Percentiles rank a stretch among this genome's conserved stretches.
Evolutionary conservation across 768 basidiomycete species (phyloP).

Genomic region (Pholiota conissans): DNA sequence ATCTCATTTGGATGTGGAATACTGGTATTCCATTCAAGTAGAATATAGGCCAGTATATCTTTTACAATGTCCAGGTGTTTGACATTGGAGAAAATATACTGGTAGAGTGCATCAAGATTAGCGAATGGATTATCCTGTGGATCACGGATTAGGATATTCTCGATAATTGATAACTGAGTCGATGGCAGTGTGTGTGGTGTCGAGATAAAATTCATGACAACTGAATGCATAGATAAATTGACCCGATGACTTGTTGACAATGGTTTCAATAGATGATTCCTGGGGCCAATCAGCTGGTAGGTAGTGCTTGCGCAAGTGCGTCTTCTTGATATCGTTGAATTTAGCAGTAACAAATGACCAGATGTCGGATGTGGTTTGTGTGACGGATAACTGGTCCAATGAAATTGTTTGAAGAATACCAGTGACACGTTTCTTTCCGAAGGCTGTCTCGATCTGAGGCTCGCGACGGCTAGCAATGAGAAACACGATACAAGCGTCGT

Average conservation of each 20-base stretch:
- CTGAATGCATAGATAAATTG: too few species aligned
- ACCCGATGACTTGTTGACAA: conserved; percentile 4
- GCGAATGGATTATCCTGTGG: background rate
- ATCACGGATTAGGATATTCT: too few species aligned
- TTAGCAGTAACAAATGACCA: background rate
- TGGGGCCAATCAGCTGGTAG: background rate
- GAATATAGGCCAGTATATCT: background rate
- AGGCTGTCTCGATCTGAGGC: background rate
- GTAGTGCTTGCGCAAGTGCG: background rate
- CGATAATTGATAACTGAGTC: too few species aligned
- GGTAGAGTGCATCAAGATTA: background rate
- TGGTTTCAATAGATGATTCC: background rate
- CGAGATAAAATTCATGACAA: background rate
- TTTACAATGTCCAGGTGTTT: too few species aligned
- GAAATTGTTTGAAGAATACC: background rate
- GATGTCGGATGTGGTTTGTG: conserved; percentile 3
- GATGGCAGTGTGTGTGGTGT: too few species aligned
- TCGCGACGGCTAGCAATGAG: background rate
- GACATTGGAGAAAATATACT: too few species aligned
- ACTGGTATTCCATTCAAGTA: too few species aligned
- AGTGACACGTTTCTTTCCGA: background rate
- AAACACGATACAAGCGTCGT: background rate
- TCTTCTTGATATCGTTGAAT: conserved; percentile 2
- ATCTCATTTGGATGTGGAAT: too few species aligned
- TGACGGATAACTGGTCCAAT: background rate